Percentiles rank a stretch among this genome's conserved stretches.
Conservation (phyloP, 1,284 basidiomycete species). For the Inonotus obliquus region DNA sequence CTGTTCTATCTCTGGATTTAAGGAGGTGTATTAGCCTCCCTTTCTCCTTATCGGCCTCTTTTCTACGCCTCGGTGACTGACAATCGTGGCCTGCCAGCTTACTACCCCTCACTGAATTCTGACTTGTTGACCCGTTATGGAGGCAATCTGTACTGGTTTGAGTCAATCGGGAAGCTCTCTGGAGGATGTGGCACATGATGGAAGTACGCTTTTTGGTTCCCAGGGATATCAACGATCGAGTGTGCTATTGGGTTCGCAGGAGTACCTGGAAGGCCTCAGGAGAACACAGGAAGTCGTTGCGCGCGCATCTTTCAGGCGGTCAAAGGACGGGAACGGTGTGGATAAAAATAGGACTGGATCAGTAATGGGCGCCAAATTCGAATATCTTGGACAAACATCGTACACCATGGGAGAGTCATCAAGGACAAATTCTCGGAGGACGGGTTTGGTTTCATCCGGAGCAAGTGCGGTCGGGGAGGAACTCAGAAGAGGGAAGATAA, state of each 20-base stretch:
- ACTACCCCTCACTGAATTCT: too few relatives aligned
- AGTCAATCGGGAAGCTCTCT: not conserved
- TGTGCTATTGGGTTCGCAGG: not conserved
- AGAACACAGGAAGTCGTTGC: not conserved
- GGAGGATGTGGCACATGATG: not conserved
- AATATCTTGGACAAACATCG: not conserved
- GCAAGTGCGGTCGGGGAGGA: not conserved
- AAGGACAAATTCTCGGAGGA: not conserved
- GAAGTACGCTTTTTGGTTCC: not conserved
- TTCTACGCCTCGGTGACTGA: too few relatives aligned
- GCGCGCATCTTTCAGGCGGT: not conserved
- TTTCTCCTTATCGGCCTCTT: too few relatives aligned
- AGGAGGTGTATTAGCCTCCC: too few relatives aligned
- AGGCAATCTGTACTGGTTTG: not conserved
- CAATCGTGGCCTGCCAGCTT: not conserved
- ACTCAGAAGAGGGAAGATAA: not conserved
- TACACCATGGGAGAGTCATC: not conserved
- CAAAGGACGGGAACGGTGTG: not conserved
- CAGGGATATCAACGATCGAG: not conserved
- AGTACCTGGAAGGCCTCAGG: not conserved
- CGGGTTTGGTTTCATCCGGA: not conserved
- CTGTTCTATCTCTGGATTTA: too few relatives aligned
- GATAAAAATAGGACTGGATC: not conserved
- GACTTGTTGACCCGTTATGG: too few relatives aligned
- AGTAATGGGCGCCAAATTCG: constrained; percentile 1